Evolutionary conservation across 116 monocot species (phyloP), one percentile per base, ranked within the genome.

Genomic region (Posidonia oceanica): DNA sequence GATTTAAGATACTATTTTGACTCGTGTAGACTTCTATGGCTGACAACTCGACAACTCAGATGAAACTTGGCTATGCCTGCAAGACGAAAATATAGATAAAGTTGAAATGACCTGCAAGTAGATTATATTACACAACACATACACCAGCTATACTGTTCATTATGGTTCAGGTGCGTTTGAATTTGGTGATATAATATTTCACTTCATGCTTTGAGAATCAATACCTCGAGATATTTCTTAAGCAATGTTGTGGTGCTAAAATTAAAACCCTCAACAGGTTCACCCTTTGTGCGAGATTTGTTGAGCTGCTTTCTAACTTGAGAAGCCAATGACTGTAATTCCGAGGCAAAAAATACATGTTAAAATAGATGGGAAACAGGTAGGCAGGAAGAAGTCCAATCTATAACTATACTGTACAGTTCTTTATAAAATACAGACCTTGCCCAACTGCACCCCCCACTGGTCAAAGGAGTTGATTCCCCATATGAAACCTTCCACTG

Each of bases 391-490:
- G 12, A 6, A 48, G 48, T 48, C 48, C 48, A 54, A 11, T 52
- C 12, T 66, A 37, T 65, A 7, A 15, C 20, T 2, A 54, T 7
- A 68, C 7, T 48, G 29, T 36, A 23, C 8, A 39, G 17, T 39
- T 16, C 7, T 39, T 37, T 39, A 37, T 51, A 36, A 68, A 3
- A 54, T 51, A 54, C 81, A 39, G 38, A 96, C 96, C 89, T 96
- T 96, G 59, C 96, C 96, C 53, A 96, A 75, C 80, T 96, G 91
- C 69, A 96, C 96, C 36, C 96, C 96, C 96, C 96, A 96, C 59
- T 96, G 96, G 57, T 96, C 96, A 63, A 96, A 96, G 15, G 96
- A 96, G 75, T 96, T 96, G 72, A 96, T 87, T 18, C 92, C 96
- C 96, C 91, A 96, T 80, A 89, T 58, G 69, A 96, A 96, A n/a